Percentiles rank a stretch among this genome's conserved stretches.
Conservation (phyloP, 805 yeast species). For the Priceomyces haplophilus region DNA sequence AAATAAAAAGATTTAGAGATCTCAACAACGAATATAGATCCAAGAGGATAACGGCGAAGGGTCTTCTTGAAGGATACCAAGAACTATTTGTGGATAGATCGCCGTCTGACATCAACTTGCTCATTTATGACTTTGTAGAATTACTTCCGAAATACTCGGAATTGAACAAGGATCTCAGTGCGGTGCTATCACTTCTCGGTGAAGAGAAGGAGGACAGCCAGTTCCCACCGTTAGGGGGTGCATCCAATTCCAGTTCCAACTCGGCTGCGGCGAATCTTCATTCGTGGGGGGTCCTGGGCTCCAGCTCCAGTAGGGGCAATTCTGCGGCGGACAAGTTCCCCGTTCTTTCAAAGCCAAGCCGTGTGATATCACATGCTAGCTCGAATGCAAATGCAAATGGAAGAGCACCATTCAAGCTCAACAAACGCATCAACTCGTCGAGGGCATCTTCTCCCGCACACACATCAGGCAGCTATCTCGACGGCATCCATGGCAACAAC, state of each 20-base stretch:
- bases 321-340: constrained; percentile 30
- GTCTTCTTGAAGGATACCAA: constrained; percentile 44
- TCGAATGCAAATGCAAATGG: constrained; percentile 13
- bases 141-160: constrained; percentile 47
- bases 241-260: constrained; percentile 3
- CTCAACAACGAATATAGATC: constrained; percentile 48
- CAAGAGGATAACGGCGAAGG: constrained; percentile 45
- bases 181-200: constrained; percentile 16
- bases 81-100: constrained; percentile 43
- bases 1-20: constrained; percentile 47
- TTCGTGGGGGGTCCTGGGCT: constrained; percentile 24
- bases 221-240: constrained; percentile 50
- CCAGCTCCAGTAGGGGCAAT: constrained; percentile 6
- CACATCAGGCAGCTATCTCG: not conserved
- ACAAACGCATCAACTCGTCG: too few relatives aligned
- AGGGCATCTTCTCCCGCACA: too few relatives aligned
- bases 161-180: constrained; percentile 37
- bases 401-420: constrained; percentile 17
- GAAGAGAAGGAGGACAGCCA: constrained; percentile 23
- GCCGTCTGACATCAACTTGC: constrained; percentile 50
- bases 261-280: constrained; percentile 13
- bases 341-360: constrained; percentile 29
- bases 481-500: constrained; percentile 2
- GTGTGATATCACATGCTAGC: too few relatives aligned
- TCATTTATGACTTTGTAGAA: constrained; percentile 61